Evolutionary conservation across 2,329 filamentous ascomycete genomes (phyloP).

Genomic region (Colletotrichum acutatum): DNA sequence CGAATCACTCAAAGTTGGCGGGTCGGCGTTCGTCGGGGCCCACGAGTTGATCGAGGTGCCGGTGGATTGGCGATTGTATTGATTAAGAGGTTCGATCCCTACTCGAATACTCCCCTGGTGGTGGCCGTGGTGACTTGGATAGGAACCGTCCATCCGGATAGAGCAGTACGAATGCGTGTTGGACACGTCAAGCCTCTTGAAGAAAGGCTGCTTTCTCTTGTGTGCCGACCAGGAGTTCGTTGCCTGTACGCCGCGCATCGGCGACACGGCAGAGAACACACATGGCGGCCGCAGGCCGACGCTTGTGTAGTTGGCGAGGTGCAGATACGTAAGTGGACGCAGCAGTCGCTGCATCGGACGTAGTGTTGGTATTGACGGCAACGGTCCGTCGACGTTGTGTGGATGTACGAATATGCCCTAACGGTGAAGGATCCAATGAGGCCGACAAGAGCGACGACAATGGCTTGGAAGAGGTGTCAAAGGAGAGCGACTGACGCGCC

Average conservation of each 20-base stretch:
- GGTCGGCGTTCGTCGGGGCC: constrained; percentile 9
- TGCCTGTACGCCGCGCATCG: not conserved
- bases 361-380: not conserved
- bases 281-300: constrained; percentile 27
- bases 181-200: not conserved
- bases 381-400: not conserved
- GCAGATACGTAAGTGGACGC: not conserved
- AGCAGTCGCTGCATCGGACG: not conserved
- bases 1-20: constrained; percentile 2
- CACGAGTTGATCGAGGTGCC: constrained; percentile 14
- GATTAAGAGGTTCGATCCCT: not conserved
- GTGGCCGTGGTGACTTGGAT: constrained; percentile 10
- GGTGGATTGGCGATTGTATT: not conserved
- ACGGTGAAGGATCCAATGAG: constrained; percentile 3
- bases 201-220: constrained; percentile 10
- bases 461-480: constrained; percentile 10
- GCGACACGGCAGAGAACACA: constrained; percentile 7
- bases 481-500: constrained; percentile 27
- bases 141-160: not conserved
- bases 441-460: not conserved
- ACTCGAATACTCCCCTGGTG: constrained; percentile 2
- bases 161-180: not conserved
- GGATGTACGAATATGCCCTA: not conserved
- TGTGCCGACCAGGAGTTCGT: constrained; percentile 11
- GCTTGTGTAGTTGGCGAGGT: constrained; percentile 2